These are phyloP conservation scores for Ogataea pilisensis DNA, from an alignment of 805 yeast genomes.

Conservation along the genomic window DNA sequence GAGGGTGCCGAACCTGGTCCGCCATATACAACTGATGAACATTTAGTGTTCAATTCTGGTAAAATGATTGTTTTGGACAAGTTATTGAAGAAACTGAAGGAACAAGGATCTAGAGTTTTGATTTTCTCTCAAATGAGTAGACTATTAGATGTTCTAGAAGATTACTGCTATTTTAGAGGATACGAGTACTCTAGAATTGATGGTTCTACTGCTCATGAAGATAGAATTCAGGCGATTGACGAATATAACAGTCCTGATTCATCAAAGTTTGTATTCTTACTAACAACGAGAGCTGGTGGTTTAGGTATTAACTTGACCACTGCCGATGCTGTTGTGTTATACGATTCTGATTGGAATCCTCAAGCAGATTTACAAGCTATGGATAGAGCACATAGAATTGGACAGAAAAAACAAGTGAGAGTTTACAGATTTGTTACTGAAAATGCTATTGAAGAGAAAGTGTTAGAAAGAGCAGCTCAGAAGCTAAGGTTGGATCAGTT, in stretches of 20 bases:
- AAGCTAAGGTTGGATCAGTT: slow-evolving; percentile 88
- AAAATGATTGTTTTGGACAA: slow-evolving; percentile 88
- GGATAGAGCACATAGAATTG: slow-evolving; percentile 98
- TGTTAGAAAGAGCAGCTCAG: slow-evolving; percentile 92
- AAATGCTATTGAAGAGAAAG: slow-evolving; percentile 94
- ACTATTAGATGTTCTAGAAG: slow-evolving; percentile 83
- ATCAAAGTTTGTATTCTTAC: slow-evolving; percentile 74
- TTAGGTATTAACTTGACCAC: slow-evolving; percentile 88
- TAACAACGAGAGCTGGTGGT: slow-evolving; percentile 97
- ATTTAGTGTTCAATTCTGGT: slow-evolving; percentile 83
- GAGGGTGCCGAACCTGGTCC: slow-evolving; percentile 99
- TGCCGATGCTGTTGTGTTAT: slow-evolving; percentile 85
- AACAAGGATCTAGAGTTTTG: slow-evolving; percentile 81
- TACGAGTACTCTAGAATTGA: slow-evolving; percentile 89
- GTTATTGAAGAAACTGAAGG: slow-evolving; percentile 63
- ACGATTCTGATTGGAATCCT: slow-evolving; percentile 97
- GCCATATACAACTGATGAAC: slow-evolving; percentile 94
- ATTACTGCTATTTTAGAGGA: slow-evolving; percentile 81
- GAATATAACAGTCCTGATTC: slow-evolving; percentile 82
- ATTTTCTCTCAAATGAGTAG: slow-evolving; percentile 95
- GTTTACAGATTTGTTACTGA: slow-evolving; percentile 93
- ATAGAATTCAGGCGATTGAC: slow-evolving; percentile 87
- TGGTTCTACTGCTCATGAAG: slow-evolving; percentile 91
- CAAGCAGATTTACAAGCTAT: slow-evolving; percentile 97
- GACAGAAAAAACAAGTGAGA: slow-evolving; percentile 92